Percentiles rank a stretch among this genome's conserved stretches.
Conservation (phyloP, 2,329 filamentous ascomycete genomes). For the Ceratocystis alfenasii region DNA sequence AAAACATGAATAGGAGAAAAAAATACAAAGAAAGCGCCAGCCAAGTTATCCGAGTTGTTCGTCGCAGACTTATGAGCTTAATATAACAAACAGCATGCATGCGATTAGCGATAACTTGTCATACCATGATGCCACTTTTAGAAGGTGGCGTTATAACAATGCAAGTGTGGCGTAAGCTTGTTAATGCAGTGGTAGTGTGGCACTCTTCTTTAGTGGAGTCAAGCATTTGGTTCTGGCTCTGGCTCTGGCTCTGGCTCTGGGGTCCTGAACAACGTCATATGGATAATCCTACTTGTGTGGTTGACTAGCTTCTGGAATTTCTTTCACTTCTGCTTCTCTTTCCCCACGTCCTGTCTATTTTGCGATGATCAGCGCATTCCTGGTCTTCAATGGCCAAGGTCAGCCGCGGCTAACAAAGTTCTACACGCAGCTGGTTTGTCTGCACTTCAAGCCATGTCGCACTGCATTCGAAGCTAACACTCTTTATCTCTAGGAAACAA, state of each 20-base stretch:
- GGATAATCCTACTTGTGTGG: background rate
- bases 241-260: too few relatives aligned
- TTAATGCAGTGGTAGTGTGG: background rate
- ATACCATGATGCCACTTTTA: background rate
- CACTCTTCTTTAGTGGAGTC: background rate
- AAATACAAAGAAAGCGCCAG: background rate
- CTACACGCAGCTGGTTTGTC: constrained; percentile 79
- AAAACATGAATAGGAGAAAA: background rate
- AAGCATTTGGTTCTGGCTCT: background rate
- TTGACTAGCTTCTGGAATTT: background rate
- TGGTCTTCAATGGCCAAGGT: constrained; percentile 97
- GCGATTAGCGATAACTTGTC: background rate
- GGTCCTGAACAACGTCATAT: background rate
- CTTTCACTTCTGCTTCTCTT: background rate
- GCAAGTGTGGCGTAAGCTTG: constrained; percentile 5
- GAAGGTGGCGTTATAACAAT: background rate
- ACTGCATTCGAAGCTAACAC: background rate
- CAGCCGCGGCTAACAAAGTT: constrained; percentile 96
- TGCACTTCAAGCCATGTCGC: too few relatives aligned
- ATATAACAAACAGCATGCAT: too few relatives aligned
- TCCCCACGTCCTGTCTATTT: background rate
- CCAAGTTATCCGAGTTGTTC: background rate
- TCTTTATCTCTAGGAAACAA: constrained; percentile 61
- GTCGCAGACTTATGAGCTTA: background rate
- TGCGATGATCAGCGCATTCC: constrained; percentile 91